These are phyloP conservation scores for Phyllosticta citriasiana DNA, from an alignment of 2,329 filamentous ascomycete genomes.

Conservation along the genomic window DNA sequence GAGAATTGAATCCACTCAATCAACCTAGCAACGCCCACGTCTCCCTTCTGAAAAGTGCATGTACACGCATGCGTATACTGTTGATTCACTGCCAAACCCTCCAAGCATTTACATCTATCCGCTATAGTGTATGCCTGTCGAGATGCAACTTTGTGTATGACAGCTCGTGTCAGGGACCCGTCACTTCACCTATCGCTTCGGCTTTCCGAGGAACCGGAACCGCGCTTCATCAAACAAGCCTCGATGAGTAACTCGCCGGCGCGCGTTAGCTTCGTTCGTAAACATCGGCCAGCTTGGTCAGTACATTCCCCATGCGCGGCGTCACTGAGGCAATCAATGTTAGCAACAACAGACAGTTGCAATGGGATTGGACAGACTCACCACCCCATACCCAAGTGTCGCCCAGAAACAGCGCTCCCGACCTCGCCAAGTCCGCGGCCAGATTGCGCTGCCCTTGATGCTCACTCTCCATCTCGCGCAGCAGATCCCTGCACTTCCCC, in stretches of 20 bases:
- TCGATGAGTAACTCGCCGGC: too few species aligned
- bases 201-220: too few species aligned
- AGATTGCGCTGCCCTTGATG: constrained; percentile 13
- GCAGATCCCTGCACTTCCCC: constrained; percentile 15
- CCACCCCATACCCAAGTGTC: constrained; percentile 17
- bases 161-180: too few species aligned
- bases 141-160: too few species aligned
- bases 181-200: too few species aligned
- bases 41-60: too few species aligned
- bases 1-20: neutral
- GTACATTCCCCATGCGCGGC: constrained; percentile 15
- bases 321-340: constrained; percentile 10
- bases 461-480: constrained; percentile 18
- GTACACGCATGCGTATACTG: too few species aligned
- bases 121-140: too few species aligned
- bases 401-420: constrained; percentile 20
- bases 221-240: neutral
- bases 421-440: constrained; percentile 20
- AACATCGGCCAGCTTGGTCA: constrained; percentile 12
- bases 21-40: too few species aligned
- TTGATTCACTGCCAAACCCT: too few species aligned
- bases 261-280: constrained; percentile 2
- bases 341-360: neutral
- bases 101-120: too few species aligned
- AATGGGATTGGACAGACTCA: neutral